These are phyloP conservation scores for Entomortierella lignicola DNA, from an alignment of 192 early-diverging fungal genomes.

Conservation along the genomic window DNA sequence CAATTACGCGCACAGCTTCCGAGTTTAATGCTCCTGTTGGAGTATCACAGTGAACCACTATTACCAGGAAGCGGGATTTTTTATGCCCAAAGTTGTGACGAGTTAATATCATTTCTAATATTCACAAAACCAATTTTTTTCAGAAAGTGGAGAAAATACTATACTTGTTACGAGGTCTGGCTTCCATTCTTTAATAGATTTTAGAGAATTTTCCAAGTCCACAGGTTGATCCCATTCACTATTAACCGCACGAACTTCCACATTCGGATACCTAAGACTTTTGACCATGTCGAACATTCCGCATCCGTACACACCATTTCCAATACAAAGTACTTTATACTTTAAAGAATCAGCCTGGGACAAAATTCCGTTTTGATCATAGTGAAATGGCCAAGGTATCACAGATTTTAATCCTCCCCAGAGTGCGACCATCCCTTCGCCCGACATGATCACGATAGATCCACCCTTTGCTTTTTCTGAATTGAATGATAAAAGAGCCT, in stretches of 20 bases:
- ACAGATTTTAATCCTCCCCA: conserved; percentile 49
- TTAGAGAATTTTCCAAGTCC: conserved; percentile 10
- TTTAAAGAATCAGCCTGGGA: not conserved
- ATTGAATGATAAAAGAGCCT: conserved; percentile 12
- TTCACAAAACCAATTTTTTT: no score
- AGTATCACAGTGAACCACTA: conserved; percentile 54
- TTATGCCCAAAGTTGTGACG: no score
- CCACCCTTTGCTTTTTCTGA: conserved; percentile 3
- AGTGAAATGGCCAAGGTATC: conserved; percentile 40
- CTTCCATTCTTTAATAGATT: conserved; percentile 29
- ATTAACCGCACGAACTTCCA: conserved; percentile 19
- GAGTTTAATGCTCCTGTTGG: conserved; percentile 47
- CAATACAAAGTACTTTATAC: conserved; percentile 31
- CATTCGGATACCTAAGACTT: conserved; percentile 38
- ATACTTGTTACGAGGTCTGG: conserved; percentile 50
- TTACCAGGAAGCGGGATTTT: not conserved
- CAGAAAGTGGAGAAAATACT: not conserved
- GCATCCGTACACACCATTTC: conserved; percentile 46
- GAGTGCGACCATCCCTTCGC: conserved; percentile 43
- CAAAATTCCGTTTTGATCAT: not conserved
- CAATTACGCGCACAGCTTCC: conserved; percentile 21
- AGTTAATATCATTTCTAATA: no score
- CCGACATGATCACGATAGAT: conserved; percentile 39
- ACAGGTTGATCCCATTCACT: conserved; percentile 28
- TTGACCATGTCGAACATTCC: conserved; percentile 43